Conservation (phyloP, 805 yeast genomes). For the Saitoella complicata region DNA sequence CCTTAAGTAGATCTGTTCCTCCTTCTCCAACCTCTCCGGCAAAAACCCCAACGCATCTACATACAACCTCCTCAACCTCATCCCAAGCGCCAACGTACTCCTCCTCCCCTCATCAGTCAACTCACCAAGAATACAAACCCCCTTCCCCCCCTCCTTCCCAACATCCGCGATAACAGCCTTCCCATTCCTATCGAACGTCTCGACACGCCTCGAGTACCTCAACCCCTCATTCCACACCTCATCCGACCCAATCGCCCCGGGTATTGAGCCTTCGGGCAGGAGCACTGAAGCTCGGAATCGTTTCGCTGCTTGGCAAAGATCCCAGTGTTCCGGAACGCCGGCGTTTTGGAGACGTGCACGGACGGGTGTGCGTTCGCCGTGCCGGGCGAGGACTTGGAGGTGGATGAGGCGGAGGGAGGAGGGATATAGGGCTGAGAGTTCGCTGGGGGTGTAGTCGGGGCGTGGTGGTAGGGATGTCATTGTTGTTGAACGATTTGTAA, state of each 20-base stretch:
- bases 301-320: constrained; percentile 1
- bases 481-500: neutral
- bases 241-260: too few species aligned
- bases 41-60: constrained; percentile 9
- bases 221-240: too few species aligned
- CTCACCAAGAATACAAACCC: constrained; percentile 3
- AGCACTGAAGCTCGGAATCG: neutral
- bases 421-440: constrained; percentile 9
- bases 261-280: neutral
- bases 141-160: neutral
- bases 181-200: too few species aligned
- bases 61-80: constrained; percentile 11
- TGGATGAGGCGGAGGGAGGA: constrained; percentile 9
- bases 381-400: constrained; percentile 11
- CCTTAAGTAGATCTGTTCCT: constrained; percentile 8
- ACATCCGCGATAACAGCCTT: too few species aligned
- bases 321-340: constrained; percentile 2
- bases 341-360: constrained; percentile 11
- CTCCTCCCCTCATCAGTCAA: constrained; percentile 12
- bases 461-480: neutral
- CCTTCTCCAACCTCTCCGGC: constrained; percentile 5
- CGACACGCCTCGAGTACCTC: too few species aligned
- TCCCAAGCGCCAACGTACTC: constrained; percentile 9
- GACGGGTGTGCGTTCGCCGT: constrained; percentile 13
- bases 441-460: neutral